Evolutionary conservation across 2,329 filamentous ascomycete species (phyloP).

Genomic region (Colletotrichum siamense): DNA sequence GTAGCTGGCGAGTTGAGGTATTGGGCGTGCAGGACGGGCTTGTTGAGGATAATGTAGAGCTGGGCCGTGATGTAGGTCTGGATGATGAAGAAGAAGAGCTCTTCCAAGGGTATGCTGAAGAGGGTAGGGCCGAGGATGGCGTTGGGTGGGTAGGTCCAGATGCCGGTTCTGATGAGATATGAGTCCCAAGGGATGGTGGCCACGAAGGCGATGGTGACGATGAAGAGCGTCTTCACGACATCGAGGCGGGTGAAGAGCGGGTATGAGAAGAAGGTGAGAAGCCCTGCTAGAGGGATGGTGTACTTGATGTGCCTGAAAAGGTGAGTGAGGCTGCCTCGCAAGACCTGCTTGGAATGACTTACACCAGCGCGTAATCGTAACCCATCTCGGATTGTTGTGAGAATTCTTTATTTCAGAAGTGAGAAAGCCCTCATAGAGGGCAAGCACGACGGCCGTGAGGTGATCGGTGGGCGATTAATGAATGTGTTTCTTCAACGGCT

Average conservation of each 20-base stretch:
- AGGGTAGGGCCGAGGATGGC: slow-evolving; percentile 68
- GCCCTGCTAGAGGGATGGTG: slow-evolving; percentile 67
- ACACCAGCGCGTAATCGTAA: slow-evolving; percentile 68
- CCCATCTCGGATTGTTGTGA: slow-evolving; percentile 49
- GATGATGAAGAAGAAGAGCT: slow-evolving; percentile 79
- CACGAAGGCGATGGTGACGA: slow-evolving; percentile 67
- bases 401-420: background rate
- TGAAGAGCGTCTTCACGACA: slow-evolving; percentile 64
- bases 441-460: background rate
- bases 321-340: background rate
- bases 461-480: background rate
- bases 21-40: slow-evolving; percentile 60
- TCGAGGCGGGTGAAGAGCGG: slow-evolving; percentile 69
- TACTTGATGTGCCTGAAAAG: slow-evolving; percentile 65
- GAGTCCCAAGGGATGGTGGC: slow-evolving; percentile 80
- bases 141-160: slow-evolving; percentile 75
- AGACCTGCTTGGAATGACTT: slow-evolving; percentile 34
- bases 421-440: background rate
- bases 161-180: slow-evolving; percentile 69
- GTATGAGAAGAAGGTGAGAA: slow-evolving; percentile 63
- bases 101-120: slow-evolving; percentile 71
- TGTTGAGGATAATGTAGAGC: slow-evolving; percentile 71
- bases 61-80: slow-evolving; percentile 77
- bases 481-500: background rate
- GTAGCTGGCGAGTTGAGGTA: slow-evolving; percentile 40